A percentile compares a stretch with the other conserved stretches of the same genome.
phyloP scores from a whole-genome alignment of 139 green algal genomes.

The Haematococcus sp. region DNA sequence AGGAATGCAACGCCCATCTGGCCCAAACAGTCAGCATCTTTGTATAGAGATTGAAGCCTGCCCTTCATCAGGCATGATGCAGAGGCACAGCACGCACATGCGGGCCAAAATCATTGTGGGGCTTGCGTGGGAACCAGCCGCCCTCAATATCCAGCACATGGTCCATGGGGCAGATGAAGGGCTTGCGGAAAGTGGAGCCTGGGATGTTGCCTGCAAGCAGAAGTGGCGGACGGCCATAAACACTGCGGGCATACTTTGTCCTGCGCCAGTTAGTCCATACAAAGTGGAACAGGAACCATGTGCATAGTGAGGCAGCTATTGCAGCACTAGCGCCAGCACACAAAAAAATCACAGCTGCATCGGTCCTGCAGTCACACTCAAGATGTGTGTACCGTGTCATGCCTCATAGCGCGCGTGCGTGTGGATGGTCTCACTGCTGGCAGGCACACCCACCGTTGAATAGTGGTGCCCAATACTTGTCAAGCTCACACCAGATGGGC shows the following conservation, averaged over 20 bases:
- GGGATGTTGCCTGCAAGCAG: slow-evolving; percentile 66
- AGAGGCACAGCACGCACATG: slow-evolving; percentile 6
- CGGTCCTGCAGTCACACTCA: no score
- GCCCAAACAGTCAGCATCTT: no score
- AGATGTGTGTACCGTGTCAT: no score
- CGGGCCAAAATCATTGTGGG: background rate
- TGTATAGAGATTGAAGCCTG: no score
- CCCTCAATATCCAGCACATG: slow-evolving; percentile 81
- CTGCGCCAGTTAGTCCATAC: background rate
- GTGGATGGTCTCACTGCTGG: no score
- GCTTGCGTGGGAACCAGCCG: slow-evolving; percentile 18
- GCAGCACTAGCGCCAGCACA: no score
- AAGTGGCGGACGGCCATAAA: no score
- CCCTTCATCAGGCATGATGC: no score
- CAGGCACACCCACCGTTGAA: slow-evolving; percentile 42
- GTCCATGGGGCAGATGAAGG: slow-evolving; percentile 76
- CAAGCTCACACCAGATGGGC: slow-evolving; percentile 63
- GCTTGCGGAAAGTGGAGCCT: slow-evolving; percentile 55
- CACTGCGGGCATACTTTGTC: no score
- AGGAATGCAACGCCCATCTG: no score
- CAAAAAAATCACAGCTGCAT: no score
- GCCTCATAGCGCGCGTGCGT: no score
- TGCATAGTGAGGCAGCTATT: background rate
- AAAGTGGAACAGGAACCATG: background rate
- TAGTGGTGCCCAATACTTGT: slow-evolving; percentile 83